phyloP scores from a whole-genome alignment of 768 basidiomycete species.

The Collybiopsis luxurians region DNA sequence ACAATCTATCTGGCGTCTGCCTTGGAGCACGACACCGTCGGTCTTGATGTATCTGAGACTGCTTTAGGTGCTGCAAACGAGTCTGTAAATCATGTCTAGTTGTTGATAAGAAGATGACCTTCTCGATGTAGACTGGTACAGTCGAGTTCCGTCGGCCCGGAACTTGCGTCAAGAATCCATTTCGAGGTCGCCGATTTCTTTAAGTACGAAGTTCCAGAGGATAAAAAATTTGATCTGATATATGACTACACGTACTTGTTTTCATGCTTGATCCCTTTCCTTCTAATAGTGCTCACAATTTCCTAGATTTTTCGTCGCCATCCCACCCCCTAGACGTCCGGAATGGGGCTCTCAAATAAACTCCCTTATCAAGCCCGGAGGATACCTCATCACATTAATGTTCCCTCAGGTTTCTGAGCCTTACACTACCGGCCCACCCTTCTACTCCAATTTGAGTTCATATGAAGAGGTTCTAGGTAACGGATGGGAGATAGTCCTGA shows the following conservation, averaged over 20 bases:
- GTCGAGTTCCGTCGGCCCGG: slow-evolving; percentile 8
- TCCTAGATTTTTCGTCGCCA: slow-evolving; percentile 70
- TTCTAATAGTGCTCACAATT: background rate
- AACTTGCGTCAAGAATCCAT: slow-evolving; percentile 26
- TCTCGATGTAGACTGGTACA: background rate
- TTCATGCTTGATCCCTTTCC: slow-evolving; percentile 13
- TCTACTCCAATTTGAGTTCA: slow-evolving; percentile 53
- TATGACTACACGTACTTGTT: slow-evolving; percentile 60
- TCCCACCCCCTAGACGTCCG: slow-evolving; percentile 49
- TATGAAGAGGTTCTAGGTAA: slow-evolving; percentile 49
- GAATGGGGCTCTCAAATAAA: slow-evolving; percentile 61
- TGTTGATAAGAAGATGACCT: background rate
- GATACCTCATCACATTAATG: slow-evolving; percentile 57
- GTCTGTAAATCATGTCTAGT: slow-evolving; percentile 25
- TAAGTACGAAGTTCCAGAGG: slow-evolving; percentile 31
- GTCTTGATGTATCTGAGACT: slow-evolving; percentile 54
- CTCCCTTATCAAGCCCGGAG: slow-evolving; percentile 56
- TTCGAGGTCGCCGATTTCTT: slow-evolving; percentile 58
- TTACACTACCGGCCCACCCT: slow-evolving; percentile 56
- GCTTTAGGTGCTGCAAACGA: slow-evolving; percentile 47
- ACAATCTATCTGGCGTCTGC: slow-evolving; percentile 48
- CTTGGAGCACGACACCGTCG: slow-evolving; percentile 46
- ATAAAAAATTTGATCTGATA: slow-evolving; percentile 49
- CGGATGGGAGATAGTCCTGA: slow-evolving; percentile 50
- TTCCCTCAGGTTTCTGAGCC: slow-evolving; percentile 50